Conservation (phyloP, 2,329 filamentous ascomycete species). For the Plenodomus lindquistii region DNA sequence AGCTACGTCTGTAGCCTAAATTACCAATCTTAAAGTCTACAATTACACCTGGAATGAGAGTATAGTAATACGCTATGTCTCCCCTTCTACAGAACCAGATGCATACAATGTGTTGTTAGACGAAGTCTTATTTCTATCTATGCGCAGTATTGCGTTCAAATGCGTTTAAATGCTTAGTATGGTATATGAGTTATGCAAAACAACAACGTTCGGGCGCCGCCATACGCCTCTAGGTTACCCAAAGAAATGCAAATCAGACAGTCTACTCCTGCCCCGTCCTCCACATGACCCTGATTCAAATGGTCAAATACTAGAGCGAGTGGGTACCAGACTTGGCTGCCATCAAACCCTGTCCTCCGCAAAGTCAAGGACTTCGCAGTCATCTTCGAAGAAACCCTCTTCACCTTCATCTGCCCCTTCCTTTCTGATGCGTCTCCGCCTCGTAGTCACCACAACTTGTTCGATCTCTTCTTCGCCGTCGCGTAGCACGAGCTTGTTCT, state of each 20-base stretch:
- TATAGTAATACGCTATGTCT: too few species aligned
- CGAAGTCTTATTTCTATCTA: neutral
- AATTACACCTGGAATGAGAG: too few species aligned
- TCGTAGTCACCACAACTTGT: conserved; percentile 81
- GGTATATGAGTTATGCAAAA: too few species aligned
- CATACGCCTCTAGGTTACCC: too few species aligned
- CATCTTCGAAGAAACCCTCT: conserved; percentile 84
- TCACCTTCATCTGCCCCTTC: conserved; percentile 61
- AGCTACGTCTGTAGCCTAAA: too few species aligned
- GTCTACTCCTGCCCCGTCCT: too few species aligned
- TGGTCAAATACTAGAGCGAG: neutral
- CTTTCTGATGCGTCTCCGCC: conserved; percentile 63
- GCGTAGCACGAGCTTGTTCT: conserved; percentile 53
- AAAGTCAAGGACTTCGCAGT: conserved; percentile 90
- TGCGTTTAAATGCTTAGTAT: neutral
- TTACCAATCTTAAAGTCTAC: too few species aligned
- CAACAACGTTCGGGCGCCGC: too few species aligned
- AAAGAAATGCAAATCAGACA: neutral
- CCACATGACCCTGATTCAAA: too few species aligned
- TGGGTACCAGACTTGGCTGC: neutral
- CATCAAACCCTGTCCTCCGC: conserved; percentile 60
- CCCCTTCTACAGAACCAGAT: neutral
- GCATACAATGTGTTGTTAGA: too few species aligned
- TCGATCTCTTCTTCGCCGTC: conserved; percentile 65
- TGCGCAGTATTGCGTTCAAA: neutral